These are phyloP conservation scores for Tetragonia tetragonoides DNA, from an alignment of 148 eudicot species.

Conservation along the genomic window DNA sequence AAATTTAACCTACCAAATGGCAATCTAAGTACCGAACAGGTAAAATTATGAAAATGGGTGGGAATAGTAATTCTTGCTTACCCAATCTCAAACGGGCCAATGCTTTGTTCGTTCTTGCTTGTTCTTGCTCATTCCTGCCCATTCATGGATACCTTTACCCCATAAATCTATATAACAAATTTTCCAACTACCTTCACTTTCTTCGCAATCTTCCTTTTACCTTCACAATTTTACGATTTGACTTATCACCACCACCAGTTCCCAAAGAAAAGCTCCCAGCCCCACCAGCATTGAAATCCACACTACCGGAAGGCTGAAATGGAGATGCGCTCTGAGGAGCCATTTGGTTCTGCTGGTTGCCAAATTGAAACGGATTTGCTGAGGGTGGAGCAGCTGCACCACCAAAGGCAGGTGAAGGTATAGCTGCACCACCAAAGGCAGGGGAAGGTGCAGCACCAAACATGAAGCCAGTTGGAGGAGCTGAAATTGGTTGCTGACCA, in stretches of 20 bases:
- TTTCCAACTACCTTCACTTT: constrained; percentile 33
- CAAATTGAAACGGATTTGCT: constrained; percentile 62
- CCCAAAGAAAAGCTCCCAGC: constrained; percentile 82
- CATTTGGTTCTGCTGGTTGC: constrained; percentile 57
- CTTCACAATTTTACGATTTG: constrained; percentile 50
- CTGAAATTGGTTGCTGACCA: constrained; percentile 42
- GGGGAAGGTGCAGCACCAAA: constrained; percentile 32
- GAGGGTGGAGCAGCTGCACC: constrained; percentile 32
- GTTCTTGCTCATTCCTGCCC: constrained; percentile 6
- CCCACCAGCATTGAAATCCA: constrained; percentile 56
- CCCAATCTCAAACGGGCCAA: not conserved
- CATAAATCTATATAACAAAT: not conserved
- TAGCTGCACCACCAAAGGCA: constrained; percentile 26
- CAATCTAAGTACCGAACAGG: not conserved
- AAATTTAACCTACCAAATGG: constrained; percentile 16
- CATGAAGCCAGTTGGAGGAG: constrained; percentile 39
- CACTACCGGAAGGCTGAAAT: constrained; percentile 64
- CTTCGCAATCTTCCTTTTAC: constrained; percentile 39
- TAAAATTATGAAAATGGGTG: not conserved
- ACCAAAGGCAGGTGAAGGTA: not conserved
- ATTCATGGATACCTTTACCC: not conserved
- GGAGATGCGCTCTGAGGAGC: constrained; percentile 41
- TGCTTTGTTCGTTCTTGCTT: not conserved
- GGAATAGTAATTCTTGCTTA: not conserved
- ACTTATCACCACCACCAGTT: constrained; percentile 58